phyloP scores from a whole-genome alignment of 2,329 filamentous ascomycete genomes.

The Alternaria burnsii region DNA sequence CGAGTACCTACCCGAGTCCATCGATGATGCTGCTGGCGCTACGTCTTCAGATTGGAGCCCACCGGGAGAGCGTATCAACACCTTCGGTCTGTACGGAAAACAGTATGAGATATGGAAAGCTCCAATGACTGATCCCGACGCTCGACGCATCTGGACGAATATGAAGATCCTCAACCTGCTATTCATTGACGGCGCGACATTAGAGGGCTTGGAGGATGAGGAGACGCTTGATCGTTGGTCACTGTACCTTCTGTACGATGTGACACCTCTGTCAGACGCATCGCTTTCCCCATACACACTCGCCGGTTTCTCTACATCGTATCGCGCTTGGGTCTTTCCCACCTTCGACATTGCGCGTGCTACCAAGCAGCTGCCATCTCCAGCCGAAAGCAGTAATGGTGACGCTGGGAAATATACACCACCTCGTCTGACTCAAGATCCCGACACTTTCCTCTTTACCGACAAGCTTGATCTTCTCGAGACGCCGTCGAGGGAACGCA shows the following conservation, averaged over 20 bases:
- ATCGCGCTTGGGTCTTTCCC: constrained; percentile 78
- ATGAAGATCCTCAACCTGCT: constrained; percentile 84
- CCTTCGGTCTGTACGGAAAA: constrained; percentile 68
- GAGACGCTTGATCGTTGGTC: constrained; percentile 85
- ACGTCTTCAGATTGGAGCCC: constrained; percentile 65
- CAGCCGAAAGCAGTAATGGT: constrained; percentile 39
- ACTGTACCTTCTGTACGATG: constrained; percentile 75
- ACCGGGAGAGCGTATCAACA: constrained; percentile 75
- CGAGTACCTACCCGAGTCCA: constrained; percentile 53
- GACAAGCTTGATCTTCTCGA: constrained; percentile 59
- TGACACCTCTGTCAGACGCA: constrained; percentile 42
- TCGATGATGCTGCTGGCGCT: constrained; percentile 43
- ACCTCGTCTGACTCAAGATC: constrained; percentile 37
- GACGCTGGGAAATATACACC: constrained; percentile 53
- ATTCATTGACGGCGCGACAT: constrained; percentile 92
- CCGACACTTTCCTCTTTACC: constrained; percentile 42
- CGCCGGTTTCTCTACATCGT: constrained; percentile 88
- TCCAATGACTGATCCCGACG: constrained; percentile 72
- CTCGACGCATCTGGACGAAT: constrained; percentile 77
- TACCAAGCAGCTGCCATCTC: constrained; percentile 45
- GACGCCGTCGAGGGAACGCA: constrained; percentile 79
- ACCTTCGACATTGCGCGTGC: constrained; percentile 53
- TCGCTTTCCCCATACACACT: constrained; percentile 69
- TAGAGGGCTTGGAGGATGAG: constrained; percentile 73
- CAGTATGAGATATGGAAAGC: constrained; percentile 87